Evolutionary conservation across 306 rosid species (phyloP).

Genomic region (Quillaja saponaria): DNA sequence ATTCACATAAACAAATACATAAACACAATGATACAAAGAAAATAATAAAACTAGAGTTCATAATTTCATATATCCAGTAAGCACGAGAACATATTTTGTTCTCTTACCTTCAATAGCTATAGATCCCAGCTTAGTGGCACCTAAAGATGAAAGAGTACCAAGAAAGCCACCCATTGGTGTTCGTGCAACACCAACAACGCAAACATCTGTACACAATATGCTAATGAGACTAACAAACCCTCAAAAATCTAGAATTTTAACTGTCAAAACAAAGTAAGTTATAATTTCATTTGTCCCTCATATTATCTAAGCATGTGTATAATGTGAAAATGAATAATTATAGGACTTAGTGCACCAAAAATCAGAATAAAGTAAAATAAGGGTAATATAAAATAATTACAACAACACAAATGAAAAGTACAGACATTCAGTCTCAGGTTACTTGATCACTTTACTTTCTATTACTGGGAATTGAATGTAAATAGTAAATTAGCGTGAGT

Average conservation of each 20-base stretch:
- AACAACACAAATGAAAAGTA: too few relatives aligned
- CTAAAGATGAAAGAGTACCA: constrained; percentile 75
- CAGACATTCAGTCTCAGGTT: too few relatives aligned
- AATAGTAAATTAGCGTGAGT: too few relatives aligned
- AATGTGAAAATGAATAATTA: too few relatives aligned
- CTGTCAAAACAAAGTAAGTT: constrained; percentile 18
- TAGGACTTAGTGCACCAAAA: too few relatives aligned
- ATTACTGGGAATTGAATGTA: too few relatives aligned
- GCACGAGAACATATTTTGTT: constrained; percentile 11
- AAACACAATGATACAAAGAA: not conserved
- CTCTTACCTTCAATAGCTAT: constrained; percentile 77
- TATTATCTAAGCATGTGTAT: not conserved
- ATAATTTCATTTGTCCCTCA: constrained; percentile 2
- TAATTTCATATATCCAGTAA: constrained; percentile 2
- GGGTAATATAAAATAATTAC: too few relatives aligned
- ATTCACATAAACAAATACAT: not conserved
- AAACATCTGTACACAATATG: constrained; percentile 70
- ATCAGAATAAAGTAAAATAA: too few relatives aligned
- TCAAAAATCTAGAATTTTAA: not conserved
- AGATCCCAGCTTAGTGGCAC: constrained; percentile 95
- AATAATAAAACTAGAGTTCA: not conserved
- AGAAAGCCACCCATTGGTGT: constrained; percentile 98
- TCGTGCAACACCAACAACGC: constrained; percentile 94
- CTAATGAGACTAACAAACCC: constrained; percentile 17
- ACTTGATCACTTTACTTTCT: too few relatives aligned